These are phyloP conservation scores for Neurospora sp. DNA, from an alignment of 495 filamentous ascomycete genomes.

Conservation along the genomic window DNA sequence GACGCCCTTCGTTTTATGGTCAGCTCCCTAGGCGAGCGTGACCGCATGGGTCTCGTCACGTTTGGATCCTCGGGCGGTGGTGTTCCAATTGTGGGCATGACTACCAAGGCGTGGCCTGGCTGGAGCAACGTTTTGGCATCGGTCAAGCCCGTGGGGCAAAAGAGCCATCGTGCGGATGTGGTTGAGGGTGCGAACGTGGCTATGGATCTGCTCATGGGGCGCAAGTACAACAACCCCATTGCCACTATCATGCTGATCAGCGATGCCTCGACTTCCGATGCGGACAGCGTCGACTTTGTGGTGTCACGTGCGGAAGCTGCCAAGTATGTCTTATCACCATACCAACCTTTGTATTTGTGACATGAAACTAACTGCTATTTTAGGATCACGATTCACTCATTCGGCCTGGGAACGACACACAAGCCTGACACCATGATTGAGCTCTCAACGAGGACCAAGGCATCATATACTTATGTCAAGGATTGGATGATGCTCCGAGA, in stretches of 20 bases:
- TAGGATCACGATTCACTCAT: constrained; percentile 92
- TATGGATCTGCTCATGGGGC: constrained; percentile 98
- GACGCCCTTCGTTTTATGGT: constrained; percentile 92
- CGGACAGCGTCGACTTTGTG: constrained; percentile 95
- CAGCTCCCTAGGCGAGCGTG: constrained; percentile 78
- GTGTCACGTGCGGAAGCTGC: constrained; percentile 96
- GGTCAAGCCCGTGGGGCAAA: constrained; percentile 89
- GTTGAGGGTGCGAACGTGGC: constrained; percentile 97
- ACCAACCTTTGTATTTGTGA: background rate
- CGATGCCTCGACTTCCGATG: constrained; percentile 95
- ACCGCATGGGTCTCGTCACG: constrained; percentile 94
- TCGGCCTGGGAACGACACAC: constrained; percentile 91
- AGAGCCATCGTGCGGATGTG: constrained; percentile 91
- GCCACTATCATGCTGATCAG: constrained; percentile 96
- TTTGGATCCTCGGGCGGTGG: constrained; percentile 94
- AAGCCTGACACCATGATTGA: constrained; percentile 99
- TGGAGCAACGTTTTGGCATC: constrained; percentile 83
- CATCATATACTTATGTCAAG: constrained; percentile 95
- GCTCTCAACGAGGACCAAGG: constrained; percentile 89
- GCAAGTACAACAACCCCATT: constrained; percentile 91
- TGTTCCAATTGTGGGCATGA: constrained; percentile 95
- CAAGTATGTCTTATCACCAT: constrained; percentile 51
- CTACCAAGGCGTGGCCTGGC: constrained; percentile 83
- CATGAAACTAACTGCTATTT: constrained; percentile 6
- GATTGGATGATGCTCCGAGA: constrained; percentile 99